Base-by-base conservation (phyloP, 2,329 filamentous ascomycete species). In the Cucurbitaria berberidis region DNA sequence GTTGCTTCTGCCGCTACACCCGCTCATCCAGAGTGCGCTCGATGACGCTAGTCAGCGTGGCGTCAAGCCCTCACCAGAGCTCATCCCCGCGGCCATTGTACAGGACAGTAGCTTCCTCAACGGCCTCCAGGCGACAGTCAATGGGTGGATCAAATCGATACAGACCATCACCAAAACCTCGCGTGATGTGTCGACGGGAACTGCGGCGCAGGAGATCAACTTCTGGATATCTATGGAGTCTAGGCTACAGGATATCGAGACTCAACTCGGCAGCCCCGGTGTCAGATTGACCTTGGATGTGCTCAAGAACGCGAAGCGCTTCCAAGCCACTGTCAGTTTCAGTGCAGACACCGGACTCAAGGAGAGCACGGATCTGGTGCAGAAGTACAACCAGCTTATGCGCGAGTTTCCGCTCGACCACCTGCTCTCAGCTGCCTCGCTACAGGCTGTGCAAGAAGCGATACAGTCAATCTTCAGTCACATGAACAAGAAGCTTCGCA, bases 371-470 rank as follows among this genome's bases (percentile, higher is more conserved):
- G 95, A 99, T 58, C 89, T 90, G 73, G 96, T 99, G 41, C 91
- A 96, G 75, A 97, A 97, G 76, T 99, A 98, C 81, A 99, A 99
- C 73, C 91, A 96, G 78, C 84, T 99, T 21, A 98, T 99, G 91
- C 89, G 95, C 59, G 96, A 99, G 74, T 98, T 99, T 60, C 95
- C 95, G 0, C 82, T 99, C 29, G 93, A 98, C 70, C 95, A 99
- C 74, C 80, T 99, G 24, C 84, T 97, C 16, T 96, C 95, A 15
- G 93, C 95, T 1, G 96, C 93, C 0, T 93, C 93, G 0, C 78
- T 99, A 39, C 81, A 87, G 66, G 97, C 96, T 76, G 87, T 96
- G 2, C 87, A 95, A 68, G 93, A 98, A 67, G 90, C 95, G 6
- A 85, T 99, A 58, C 85, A 88, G 39, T 85, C 93, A 67, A 96